These are phyloP conservation scores for Suillus spraguei DNA, from an alignment of 768 basidiomycete genomes.

Conservation along the genomic window DNA sequence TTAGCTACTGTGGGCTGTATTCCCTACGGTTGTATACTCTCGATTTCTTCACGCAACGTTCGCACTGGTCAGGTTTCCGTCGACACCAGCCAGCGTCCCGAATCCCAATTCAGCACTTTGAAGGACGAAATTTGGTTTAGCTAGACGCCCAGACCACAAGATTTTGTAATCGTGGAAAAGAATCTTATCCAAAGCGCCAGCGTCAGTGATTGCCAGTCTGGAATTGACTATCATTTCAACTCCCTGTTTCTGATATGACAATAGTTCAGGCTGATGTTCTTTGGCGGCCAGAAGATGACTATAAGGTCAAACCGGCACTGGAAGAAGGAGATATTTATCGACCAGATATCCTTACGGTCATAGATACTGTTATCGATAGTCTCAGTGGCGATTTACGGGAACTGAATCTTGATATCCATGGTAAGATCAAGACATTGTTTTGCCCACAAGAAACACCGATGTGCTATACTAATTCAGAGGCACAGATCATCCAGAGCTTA, in stretches of 20 bases:
- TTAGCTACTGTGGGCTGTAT: too few relatives aligned
- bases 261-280: slow-evolving; percentile 21
- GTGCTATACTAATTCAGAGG: background rate
- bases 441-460: background rate
- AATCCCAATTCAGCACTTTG: too few relatives aligned
- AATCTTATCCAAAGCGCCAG: background rate
- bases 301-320: slow-evolving; percentile 19
- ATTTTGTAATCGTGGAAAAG: background rate
- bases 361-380: slow-evolving; percentile 50
- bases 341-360: slow-evolving; percentile 55
- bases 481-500: slow-evolving; percentile 67
- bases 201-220: background rate
- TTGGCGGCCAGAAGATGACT: slow-evolving; percentile 40
- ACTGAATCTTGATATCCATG: slow-evolving; percentile 72
- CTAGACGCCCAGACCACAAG: background rate
- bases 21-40: too few relatives aligned
- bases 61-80: too few relatives aligned
- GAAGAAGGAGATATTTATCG: slow-evolving; percentile 37
- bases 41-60: too few relatives aligned
- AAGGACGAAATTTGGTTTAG: too few relatives aligned
- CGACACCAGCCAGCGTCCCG: background rate
- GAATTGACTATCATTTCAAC: background rate
- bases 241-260: background rate
- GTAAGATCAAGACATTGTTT: slow-evolving; percentile 31
- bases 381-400: slow-evolving; percentile 53